Percentiles rank a stretch among this genome's conserved stretches.
Evolutionary conservation across 306 rosid genomes (phyloP).

Genomic region (Cicer chorassanicum): DNA sequence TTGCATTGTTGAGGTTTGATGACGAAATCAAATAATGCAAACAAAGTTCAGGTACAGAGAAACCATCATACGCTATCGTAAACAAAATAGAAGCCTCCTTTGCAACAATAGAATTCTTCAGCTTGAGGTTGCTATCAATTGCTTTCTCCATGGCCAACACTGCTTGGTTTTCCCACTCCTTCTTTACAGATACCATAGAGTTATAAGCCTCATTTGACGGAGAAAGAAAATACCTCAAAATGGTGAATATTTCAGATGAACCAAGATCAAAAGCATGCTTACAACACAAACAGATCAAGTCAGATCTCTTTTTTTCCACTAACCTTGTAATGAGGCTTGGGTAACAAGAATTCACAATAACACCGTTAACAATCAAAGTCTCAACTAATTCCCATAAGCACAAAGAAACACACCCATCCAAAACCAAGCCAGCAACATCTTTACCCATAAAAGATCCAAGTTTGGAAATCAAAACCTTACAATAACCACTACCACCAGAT

Average conservation of each 20-base stretch:
- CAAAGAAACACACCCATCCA: constrained; percentile 64
- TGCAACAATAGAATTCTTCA: constrained; percentile 51
- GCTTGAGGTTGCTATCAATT: constrained; percentile 47
- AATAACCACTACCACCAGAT: constrained; percentile 43
- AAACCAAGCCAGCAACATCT: constrained; percentile 65
- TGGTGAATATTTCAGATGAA: constrained; percentile 60
- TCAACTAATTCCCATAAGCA: constrained; percentile 81
- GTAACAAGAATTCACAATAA: constrained; percentile 58
- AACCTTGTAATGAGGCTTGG: constrained; percentile 54
- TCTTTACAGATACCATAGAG: constrained; percentile 60
- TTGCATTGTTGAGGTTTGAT: constrained; percentile 61
- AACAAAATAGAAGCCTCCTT: constrained; percentile 80
- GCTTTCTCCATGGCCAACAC: constrained; percentile 62
- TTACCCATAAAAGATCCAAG: constrained; percentile 55
- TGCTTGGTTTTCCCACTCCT: constrained; percentile 82
- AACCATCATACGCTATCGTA: constrained; percentile 80
- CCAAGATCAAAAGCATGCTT: constrained; percentile 71
- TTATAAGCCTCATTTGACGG: constrained; percentile 52
- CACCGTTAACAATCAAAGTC: constrained; percentile 62
- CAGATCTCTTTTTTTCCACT: constrained; percentile 63
- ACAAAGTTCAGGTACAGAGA: constrained; percentile 68
- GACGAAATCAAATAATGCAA: constrained; percentile 80
- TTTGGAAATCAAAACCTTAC: constrained; percentile 54
- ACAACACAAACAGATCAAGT: constrained; percentile 69
- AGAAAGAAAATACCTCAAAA: constrained; percentile 77